Conservation (phyloP, 164 flowering plant genomes). For the Liquidambar formosana region DNA sequence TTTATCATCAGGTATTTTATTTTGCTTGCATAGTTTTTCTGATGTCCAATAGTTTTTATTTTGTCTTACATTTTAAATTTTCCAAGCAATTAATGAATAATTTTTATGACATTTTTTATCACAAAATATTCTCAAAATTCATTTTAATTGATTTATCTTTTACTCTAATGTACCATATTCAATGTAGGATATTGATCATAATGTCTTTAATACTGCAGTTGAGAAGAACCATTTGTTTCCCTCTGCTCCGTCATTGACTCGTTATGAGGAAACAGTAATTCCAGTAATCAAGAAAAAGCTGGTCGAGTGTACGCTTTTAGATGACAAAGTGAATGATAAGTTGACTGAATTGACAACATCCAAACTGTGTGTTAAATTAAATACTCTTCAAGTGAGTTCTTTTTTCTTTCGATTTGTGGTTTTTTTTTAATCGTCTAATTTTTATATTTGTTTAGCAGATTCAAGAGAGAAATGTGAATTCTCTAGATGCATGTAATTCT, state of each 20-base stretch:
- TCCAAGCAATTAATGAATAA: neutral
- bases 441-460: no score
- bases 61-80: neutral
- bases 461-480: no score
- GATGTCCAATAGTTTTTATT: no score
- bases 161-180: neutral
- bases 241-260: conserved; percentile 75
- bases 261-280: conserved; percentile 58
- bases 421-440: neutral
- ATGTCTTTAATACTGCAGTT: conserved; percentile 48
- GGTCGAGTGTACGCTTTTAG: conserved; percentile 35
- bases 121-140: neutral
- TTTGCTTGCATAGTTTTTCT: no score
- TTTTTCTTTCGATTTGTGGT: neutral
- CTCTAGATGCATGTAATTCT: neutral
- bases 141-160: neutral
- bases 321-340: conserved; percentile 38
- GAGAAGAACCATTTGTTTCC: conserved; percentile 73
- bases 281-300: conserved; percentile 60
- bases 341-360: conserved; percentile 55
- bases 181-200: conserved; percentile 1
- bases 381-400: conserved; percentile 68
- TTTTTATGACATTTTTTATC: neutral
- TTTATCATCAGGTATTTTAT: no score
- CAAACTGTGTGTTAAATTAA: conserved; percentile 73